Evolutionary conservation across 805 yeast genomes (phyloP), one percentile per base, ranked within the genome.

Genomic region (Candida coquimbonensis): DNA sequence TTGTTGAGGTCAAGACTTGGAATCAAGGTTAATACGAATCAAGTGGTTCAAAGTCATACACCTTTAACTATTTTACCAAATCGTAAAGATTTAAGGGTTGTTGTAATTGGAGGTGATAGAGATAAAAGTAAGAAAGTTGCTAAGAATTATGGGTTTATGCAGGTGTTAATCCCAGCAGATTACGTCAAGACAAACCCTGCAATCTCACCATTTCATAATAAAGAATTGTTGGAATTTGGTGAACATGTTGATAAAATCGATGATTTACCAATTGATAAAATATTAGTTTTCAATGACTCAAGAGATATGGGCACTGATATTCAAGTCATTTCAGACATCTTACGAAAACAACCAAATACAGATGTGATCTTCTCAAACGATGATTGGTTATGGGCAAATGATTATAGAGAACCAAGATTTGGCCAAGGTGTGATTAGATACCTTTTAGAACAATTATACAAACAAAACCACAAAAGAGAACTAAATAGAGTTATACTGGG

Each of bases 401-500:
- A 83, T 56, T 90, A 83, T 62, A 64, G 61, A 14, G 65, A 82
- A 45, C 87, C 95, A 21, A 73, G 97, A 45, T 85, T 87, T 57
- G 97, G 96, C 7, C 96, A 89, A 66, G 97, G 97, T 25, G 95
- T 91, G 2, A 83, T 86, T 56, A 71, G 91, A 49, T 73, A 77
- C 43, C 66, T 77, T 38, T 65, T 84, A 5, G 83, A 85, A 56
- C 66, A 76, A 5, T 63, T 88, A 38, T 86, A 85, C 56, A 42
- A 57, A 27, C 75, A 74, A 42, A 60, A 71, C 44, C 80, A 83
- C 24, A 13, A 17, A 48, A 78, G 79, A 7, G 60, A 63, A 3
- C 64, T 89, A 49, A 66, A 74, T 34, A 75, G 77, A 48, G 69
- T 78, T 5, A 74, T 84, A 7, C 67, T 87, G 52, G 97, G 97